phyloP scores from a whole-genome alignment of 83 land plant genomes.

The Picea engelmannii region DNA sequence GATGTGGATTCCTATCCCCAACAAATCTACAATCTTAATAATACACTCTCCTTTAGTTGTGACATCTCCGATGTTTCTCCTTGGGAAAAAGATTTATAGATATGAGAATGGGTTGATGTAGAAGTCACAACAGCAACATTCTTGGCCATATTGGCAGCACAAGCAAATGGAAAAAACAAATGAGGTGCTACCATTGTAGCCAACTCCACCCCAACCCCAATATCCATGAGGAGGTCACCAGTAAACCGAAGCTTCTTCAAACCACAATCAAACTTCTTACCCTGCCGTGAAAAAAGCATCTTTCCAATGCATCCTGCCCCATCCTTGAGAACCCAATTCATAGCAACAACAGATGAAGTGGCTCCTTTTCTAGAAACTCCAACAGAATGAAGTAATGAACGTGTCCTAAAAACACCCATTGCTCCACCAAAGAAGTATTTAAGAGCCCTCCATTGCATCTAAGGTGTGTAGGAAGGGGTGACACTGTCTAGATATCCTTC shows the following conservation, averaged over 20 bases:
- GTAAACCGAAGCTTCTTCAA: conserved; percentile 91
- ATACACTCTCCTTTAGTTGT: conserved; percentile 99
- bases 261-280: conserved; percentile 95
- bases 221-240: conserved; percentile 93
- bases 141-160: conserved; percentile 97
- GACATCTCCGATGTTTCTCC: conserved; percentile 98
- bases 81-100: conserved; percentile 95
- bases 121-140: conserved; percentile 98
- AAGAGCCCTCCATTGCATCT: too few species aligned
- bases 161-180: conserved; percentile 92
- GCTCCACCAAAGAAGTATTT: too few species aligned
- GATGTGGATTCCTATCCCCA: conserved; percentile 85
- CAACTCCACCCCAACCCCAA: conserved; percentile 95
- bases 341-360: too few species aligned
- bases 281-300: conserved; percentile 97
- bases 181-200: conserved; percentile 91
- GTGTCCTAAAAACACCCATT: too few species aligned
- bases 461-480: too few species aligned
- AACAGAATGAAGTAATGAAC: too few species aligned
- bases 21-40: conserved; percentile 97
- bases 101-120: conserved; percentile 98
- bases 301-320: conserved; percentile 99
- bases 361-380: too few species aligned
- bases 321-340: too few species aligned
- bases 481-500: too few species aligned